These are phyloP conservation scores for Colletotrichum liriopes DNA, from an alignment of 2,329 filamentous ascomycete genomes.

Conservation along the genomic window DNA sequence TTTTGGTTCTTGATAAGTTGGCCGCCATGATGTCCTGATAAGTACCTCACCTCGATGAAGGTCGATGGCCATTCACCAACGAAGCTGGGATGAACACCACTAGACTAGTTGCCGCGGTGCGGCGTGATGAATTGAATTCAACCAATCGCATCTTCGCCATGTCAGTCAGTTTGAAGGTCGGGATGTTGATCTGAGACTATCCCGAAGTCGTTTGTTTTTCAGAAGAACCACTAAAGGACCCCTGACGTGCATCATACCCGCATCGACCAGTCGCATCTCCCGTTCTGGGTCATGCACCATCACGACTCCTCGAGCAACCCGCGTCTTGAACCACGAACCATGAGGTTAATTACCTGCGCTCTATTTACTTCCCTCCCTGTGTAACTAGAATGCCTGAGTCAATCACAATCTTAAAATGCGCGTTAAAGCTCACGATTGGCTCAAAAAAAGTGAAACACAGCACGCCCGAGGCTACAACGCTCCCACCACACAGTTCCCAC, in stretches of 20 bases:
- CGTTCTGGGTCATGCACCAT: neutral
- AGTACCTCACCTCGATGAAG: too few species aligned
- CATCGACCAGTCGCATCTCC: conserved; percentile 23
- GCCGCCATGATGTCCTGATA: neutral
- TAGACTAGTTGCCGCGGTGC: neutral
- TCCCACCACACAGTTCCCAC: neutral
- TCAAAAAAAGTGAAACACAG: conserved; percentile 26
- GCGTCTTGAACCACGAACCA: neutral
- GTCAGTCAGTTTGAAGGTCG: too few species aligned
- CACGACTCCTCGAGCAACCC: neutral
- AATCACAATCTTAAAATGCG: conserved; percentile 7
- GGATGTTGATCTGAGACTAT: neutral
- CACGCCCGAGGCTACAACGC: conserved; percentile 10
- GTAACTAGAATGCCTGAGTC: neutral
- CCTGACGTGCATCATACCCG: conserved; percentile 15
- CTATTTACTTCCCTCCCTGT: neutral
- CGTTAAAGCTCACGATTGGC: conserved; percentile 14
- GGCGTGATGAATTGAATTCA: neutral
- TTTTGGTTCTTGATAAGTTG: too few species aligned
- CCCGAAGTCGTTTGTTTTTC: neutral
- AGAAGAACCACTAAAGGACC: neutral
- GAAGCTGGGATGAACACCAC: conserved; percentile 22
- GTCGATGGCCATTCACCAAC: neutral
- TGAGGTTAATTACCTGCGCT: conserved; percentile 9
- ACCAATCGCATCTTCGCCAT: conserved; percentile 28